A percentile compares a stretch with the other conserved stretches of the same genome.
These are phyloP conservation scores for Eleusine indica DNA, from an alignment of 176 grass and related monocot genomes.

Conservation along the genomic window DNA sequence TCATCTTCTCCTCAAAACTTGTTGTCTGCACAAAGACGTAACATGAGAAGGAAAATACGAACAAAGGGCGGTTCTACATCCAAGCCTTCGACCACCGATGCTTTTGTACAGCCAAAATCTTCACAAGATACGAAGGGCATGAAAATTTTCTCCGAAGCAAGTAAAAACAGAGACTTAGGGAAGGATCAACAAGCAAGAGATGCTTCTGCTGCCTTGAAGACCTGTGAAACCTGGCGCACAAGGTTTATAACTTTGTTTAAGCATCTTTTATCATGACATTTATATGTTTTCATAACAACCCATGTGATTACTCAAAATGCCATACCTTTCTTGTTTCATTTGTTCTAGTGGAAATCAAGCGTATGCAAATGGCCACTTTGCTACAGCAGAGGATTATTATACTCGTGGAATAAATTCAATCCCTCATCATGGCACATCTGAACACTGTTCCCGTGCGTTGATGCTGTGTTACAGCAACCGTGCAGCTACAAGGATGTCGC, in stretches of 20 bases:
- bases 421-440: conserved; percentile 48
- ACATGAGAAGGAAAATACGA: conserved; percentile 78
- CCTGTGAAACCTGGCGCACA: conserved; percentile 87
- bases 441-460: conserved; percentile 54
- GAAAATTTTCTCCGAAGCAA: conserved; percentile 43
- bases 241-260: conserved; percentile 58
- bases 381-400: conserved; percentile 91
- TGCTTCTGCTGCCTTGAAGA: conserved; percentile 50
- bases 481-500: conserved; percentile 86
- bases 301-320: conserved; percentile 25
- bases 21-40: conserved; percentile 41
- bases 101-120: conserved; percentile 41
- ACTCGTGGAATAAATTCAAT: conserved; percentile 83
- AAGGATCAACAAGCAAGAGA: conserved; percentile 33
- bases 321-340: conserved; percentile 39
- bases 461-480: conserved; percentile 98
- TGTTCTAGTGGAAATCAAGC: conserved; percentile 90
- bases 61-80: conserved; percentile 42
- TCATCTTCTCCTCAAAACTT: conserved; percentile 36
- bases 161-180: conserved; percentile 36
- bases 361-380: conserved; percentile 80
- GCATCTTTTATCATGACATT: conserved; percentile 19
- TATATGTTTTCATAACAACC: conserved; percentile 12
- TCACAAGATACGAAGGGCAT: conserved; percentile 42
- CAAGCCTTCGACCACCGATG: conserved; percentile 34